Conservation (phyloP, 768 basidiomycete genomes). For the Leccinum incarnatum region DNA sequence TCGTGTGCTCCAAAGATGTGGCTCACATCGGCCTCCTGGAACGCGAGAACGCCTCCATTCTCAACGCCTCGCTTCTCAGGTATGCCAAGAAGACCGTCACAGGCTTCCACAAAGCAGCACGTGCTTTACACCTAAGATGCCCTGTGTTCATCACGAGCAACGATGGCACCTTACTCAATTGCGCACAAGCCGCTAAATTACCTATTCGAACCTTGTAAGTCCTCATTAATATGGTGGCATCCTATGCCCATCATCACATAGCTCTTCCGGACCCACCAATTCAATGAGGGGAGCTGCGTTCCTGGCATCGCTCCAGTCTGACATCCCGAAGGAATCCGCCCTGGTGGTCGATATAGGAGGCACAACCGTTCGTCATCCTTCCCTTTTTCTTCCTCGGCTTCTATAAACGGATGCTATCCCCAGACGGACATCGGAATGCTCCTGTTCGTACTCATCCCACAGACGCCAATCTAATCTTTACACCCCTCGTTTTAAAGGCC, state of each 20-base stretch:
- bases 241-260: slow-evolving; percentile 12
- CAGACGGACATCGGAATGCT: slow-evolving; percentile 61
- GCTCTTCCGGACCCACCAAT: slow-evolving; percentile 59
- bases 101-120: slow-evolving; percentile 52
- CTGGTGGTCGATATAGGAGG: slow-evolving; percentile 66
- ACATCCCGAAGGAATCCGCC: slow-evolving; percentile 35
- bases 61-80: slow-evolving; percentile 60
- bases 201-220: slow-evolving; percentile 57
- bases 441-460: slow-evolving; percentile 29
- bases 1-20: slow-evolving; percentile 56
- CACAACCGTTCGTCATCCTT: slow-evolving; percentile 42
- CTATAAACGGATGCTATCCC: slow-evolving; percentile 11
- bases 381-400: slow-evolving; percentile 5
- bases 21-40: slow-evolving; percentile 59
- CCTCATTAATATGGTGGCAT: slow-evolving; percentile 16
- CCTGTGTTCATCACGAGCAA: slow-evolving; percentile 59
- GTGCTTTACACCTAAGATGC: slow-evolving; percentile 44
- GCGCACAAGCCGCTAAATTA: slow-evolving; percentile 47
- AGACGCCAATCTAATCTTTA: slow-evolving; percentile 9
- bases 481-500: slow-evolving; percentile 29
- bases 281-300: slow-evolving; percentile 69
- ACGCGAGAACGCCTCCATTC: slow-evolving; percentile 65
- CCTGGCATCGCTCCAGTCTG: slow-evolving; percentile 43
- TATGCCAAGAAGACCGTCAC: slow-evolving; percentile 56
- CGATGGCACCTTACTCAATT: slow-evolving; percentile 53